Conservation (phyloP, 306 rosid species). For the Cotoneaster glaucophyllus region DNA sequence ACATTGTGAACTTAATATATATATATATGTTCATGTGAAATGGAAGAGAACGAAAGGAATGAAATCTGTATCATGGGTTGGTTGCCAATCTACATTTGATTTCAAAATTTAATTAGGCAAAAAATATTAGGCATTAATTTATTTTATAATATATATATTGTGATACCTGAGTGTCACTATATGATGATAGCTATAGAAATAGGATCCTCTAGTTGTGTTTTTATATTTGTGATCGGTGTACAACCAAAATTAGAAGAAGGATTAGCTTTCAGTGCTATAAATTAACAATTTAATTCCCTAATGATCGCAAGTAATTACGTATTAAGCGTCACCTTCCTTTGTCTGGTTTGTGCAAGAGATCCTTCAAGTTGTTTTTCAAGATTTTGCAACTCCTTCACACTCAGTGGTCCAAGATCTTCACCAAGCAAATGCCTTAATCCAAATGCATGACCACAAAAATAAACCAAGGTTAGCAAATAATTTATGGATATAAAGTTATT, state of each 20-base stretch:
- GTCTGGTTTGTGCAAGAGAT: conserved; percentile 71
- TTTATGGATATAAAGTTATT: not conserved
- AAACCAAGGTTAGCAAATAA: not conserved
- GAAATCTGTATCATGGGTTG: not conserved
- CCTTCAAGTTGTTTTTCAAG: conserved; percentile 95
- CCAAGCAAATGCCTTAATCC: conserved; percentile 80
- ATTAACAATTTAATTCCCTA: not conserved
- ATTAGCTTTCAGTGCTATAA: not conserved
- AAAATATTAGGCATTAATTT: not conserved
- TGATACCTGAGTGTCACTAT: not conserved
- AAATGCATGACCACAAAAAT: not conserved
- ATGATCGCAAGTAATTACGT: too few relatives aligned
- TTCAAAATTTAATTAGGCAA: too few relatives aligned
- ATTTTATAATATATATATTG: not conserved
- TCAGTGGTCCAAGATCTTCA: conserved; percentile 91
- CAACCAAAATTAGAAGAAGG: not conserved
- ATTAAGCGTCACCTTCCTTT: conserved; percentile 56
- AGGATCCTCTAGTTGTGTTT: not conserved
- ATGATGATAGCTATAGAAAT: not conserved
- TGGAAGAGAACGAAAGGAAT: not conserved
- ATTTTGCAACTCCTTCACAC: conserved; percentile 69
- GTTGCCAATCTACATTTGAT: not conserved
- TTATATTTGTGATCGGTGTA: not conserved
- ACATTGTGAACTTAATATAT: not conserved
- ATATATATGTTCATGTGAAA: not conserved